A percentile compares a stretch with the other conserved stretches of the same genome.
Conservation (phyloP, 345 rosid genomes). For the Rubroshorea leprosula region DNA sequence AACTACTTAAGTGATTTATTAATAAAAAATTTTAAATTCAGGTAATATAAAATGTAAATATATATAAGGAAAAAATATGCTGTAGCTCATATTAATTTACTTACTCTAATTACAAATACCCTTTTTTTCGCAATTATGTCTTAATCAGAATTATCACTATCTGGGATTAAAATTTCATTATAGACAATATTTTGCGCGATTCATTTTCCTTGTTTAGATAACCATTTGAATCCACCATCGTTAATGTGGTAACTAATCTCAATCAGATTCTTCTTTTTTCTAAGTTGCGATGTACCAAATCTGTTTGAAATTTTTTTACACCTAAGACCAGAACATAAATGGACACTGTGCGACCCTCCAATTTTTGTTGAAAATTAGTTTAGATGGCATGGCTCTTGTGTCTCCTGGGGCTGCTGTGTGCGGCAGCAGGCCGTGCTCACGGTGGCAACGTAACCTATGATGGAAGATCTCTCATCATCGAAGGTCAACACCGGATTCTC, state of each 20-base stretch:
- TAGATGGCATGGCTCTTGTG: slow-evolving; percentile 1
- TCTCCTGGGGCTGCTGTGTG: slow-evolving; percentile 1
- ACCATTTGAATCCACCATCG: neutral
- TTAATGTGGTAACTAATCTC: neutral
- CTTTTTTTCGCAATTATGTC: too few relatives aligned
- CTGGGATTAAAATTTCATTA: too few relatives aligned
- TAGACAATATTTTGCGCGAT: too few relatives aligned
- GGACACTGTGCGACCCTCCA: neutral
- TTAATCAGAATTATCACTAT: too few relatives aligned
- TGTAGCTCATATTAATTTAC: too few relatives aligned
- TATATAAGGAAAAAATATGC: too few relatives aligned
- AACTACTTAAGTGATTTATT: too few relatives aligned
- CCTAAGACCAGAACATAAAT: neutral
- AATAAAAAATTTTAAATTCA: too few relatives aligned
- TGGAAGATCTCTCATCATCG: slow-evolving; percentile 34
- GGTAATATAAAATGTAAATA: too few relatives aligned
- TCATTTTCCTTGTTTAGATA: too few relatives aligned
- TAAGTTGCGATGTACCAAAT: neutral
- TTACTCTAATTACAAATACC: too few relatives aligned
- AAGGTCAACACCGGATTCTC: slow-evolving; percentile 28
- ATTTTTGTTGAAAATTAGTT: neutral
- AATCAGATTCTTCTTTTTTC: neutral
- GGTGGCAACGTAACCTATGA: slow-evolving; percentile 26
- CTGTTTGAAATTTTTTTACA: too few relatives aligned
- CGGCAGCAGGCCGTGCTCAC: neutral